phyloP scores from a whole-genome alignment of 768 basidiomycete species.

The Lactarius indigo region DNA sequence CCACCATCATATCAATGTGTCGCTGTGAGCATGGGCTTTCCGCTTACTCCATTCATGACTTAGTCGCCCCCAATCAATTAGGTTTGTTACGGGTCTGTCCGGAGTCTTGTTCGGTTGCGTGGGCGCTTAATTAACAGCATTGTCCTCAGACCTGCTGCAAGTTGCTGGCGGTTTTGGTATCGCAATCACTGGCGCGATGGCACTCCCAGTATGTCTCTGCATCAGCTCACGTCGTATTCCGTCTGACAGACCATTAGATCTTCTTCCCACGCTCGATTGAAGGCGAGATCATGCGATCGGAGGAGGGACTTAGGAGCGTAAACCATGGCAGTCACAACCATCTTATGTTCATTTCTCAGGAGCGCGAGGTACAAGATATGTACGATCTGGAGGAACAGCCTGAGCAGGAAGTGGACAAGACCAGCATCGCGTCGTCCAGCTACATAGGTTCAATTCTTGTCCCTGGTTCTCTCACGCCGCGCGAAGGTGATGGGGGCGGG shows the following conservation, averaged over 20 bases:
- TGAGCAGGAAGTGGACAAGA: neutral
- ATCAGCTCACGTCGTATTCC: neutral
- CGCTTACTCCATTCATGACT: neutral
- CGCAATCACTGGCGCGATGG: neutral
- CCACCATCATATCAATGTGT: constrained; percentile 61
- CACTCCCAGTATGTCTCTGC: constrained; percentile 1
- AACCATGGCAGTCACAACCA: constrained; percentile 21
- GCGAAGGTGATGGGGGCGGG: neutral
- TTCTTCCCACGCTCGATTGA: constrained; percentile 82
- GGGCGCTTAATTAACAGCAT: neutral
- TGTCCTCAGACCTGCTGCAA: neutral
- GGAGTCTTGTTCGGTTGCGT: neutral
- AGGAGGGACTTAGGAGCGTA: constrained; percentile 30
- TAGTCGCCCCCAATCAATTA: neutral
- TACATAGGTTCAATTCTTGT: neutral
- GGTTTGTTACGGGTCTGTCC: neutral
- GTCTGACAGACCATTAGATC: constrained; percentile 46
- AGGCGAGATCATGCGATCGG: constrained; percentile 50
- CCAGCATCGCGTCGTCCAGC: neutral
- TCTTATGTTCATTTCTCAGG: neutral
- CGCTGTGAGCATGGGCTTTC: constrained; percentile 37
- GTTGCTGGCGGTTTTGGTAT: neutral
- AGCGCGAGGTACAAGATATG: neutral
- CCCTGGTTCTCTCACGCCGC: neutral
- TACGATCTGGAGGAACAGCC: neutral